Evolutionary conservation across 352 stramenopile genomes (phyloP), one percentile per base, ranked within the genome.

Genomic region (Blastocystis sp.): DNA sequence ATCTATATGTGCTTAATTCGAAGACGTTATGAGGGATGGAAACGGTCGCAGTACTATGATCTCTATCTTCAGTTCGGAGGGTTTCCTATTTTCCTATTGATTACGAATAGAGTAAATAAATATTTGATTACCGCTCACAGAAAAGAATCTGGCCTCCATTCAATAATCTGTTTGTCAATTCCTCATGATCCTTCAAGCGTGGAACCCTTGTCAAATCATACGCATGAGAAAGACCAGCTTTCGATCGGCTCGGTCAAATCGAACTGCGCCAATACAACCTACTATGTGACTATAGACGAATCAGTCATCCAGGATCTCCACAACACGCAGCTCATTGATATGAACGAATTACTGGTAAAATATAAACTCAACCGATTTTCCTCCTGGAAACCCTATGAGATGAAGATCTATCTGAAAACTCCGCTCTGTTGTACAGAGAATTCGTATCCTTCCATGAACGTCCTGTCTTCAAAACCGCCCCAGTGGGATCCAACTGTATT

Each of bases 401-500:
- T 84, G 73, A 29, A 64, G 20, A 53, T 84, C 20, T 84, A 66
- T 66, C 15, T 68, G 18, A 23, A 11, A 5, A 26, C 64, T 23
- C 73, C 53, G n/a, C 55, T 62, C 39, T 80, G 26, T 54, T 64
- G 2, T 39, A 50, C 70, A 43, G 3, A 9, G 26, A n/a, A 64
- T 56, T 23, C 23, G 3, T n/a, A 23, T 62, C 70, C 23, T 18
- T 29, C 34, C 26, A 66, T 34, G 50, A 84, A 45, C 53, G 43
- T 47, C 50, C 56, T 50, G 37, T 84, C 73, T 15, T 43, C 73
- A 39, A 84, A 70, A 45, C 68, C 26, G n/a, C 82, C 82, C 34
- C 23, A 88, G n/a, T 90, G 82, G 82, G 82, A 90, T 68, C 73
- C 73, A 23, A 53, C 68, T 13, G 73, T 84, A 45, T 26, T 26